phyloP scores from a whole-genome alignment of 768 basidiomycete species.

The Suillus spraguei region DNA sequence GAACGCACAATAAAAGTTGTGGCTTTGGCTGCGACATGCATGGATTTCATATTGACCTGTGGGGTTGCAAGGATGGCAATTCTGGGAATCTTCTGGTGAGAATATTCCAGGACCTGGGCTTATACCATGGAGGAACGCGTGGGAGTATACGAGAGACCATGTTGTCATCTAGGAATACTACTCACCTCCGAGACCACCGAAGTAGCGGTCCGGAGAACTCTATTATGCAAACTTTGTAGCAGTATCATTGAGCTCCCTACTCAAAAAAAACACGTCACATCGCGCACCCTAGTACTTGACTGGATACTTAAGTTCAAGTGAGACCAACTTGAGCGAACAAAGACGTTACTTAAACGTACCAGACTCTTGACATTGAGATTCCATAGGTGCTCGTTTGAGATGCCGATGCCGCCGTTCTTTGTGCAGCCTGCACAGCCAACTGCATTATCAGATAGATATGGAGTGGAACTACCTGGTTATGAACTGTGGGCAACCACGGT shows the following conservation, averaged over 20 bases:
- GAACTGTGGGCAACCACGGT: conserved; percentile 24
- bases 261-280: neutral
- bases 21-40: neutral
- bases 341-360: neutral
- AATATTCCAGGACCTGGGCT: neutral
- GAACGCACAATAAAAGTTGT: neutral
- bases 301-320: neutral
- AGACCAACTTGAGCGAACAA: neutral
- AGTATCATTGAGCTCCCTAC: neutral
- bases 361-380: neutral
- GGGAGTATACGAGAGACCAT: neutral
- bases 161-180: neutral
- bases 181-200: neutral
- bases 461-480: conserved; percentile 25
- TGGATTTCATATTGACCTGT: neutral
- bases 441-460: conserved; percentile 9
- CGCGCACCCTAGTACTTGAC: neutral
- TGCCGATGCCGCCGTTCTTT: neutral
- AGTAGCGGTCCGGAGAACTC: neutral
- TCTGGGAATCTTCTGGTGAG: neutral
- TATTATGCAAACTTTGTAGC: neutral
- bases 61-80: neutral
- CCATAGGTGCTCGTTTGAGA: neutral
- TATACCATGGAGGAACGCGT: neutral
- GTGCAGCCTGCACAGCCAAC: conserved; percentile 24